Evolutionary conservation across 2,329 filamentous ascomycete genomes (phyloP).

Genomic region (Claviceps fusiformis): DNA sequence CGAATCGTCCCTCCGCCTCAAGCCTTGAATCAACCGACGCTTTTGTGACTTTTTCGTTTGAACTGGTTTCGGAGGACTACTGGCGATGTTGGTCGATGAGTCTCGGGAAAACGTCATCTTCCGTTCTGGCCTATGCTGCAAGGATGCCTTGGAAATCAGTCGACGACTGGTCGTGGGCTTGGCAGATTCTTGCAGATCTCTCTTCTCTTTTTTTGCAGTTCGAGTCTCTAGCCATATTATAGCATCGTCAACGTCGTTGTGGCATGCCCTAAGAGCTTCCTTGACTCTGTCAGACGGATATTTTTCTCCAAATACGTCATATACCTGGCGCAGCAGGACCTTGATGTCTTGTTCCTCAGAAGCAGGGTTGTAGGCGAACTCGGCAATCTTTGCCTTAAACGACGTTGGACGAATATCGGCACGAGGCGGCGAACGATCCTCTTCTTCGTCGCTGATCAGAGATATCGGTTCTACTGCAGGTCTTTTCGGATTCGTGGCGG

Average conservation of each 20-base stretch:
- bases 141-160: conserved; percentile 18
- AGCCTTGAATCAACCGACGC: conserved; percentile 24
- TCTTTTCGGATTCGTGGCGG: conserved; percentile 18
- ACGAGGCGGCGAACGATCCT: conserved; percentile 33
- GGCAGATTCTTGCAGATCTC: not conserved
- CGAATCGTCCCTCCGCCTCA: conserved; percentile 14
- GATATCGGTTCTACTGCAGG: conserved; percentile 29
- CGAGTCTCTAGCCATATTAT: conserved; percentile 17
- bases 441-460: conserved; percentile 36
- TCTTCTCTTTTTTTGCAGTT: conserved; percentile 1
- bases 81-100: conserved; percentile 10
- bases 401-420: conserved; percentile 50
- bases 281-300: conserved; percentile 18
- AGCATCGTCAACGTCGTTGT: conserved; percentile 23
- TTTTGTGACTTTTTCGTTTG: conserved; percentile 8
- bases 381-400: conserved; percentile 28
- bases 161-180: conserved; percentile 15
- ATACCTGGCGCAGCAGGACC: conserved; percentile 23
- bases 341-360: conserved; percentile 23
- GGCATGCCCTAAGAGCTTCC: conserved; percentile 19
- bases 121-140: conserved; percentile 10
- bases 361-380: conserved; percentile 35
- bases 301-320: conserved; percentile 19
- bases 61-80: conserved; percentile 17
- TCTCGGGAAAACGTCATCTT: conserved; percentile 8